Base-by-base conservation (phyloP, 148 eudicot genomes). In the Camellia granthamiana region DNA sequence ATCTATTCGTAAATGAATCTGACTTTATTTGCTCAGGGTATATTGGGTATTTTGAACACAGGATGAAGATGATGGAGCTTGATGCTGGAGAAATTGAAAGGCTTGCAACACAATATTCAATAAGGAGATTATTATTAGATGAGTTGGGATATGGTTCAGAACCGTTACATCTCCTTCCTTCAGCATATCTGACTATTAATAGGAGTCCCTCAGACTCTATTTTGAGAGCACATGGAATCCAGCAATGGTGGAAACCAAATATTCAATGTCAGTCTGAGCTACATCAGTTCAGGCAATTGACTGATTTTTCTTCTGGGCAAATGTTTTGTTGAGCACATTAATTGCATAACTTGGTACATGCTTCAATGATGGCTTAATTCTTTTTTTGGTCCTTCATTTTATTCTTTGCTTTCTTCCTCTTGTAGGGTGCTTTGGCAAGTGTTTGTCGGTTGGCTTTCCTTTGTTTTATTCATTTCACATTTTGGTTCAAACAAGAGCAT, bases 221-320 rank as follows among this genome's bases (percentile, higher is more conserved):
- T 86, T 93, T 23, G 88, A 80, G 83, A 67, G 92, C 86, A 78
- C 97, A 91, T 84, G 94, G 93, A 55, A 81, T 93, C 38, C 83
- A 82, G 70, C 97, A 93, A 49, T 93, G 97, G 97, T 93, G 97
- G 95, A 84, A 85, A 64, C 88, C 86, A 38, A 80, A 83, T 83
- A 46, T 80, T 58, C 63, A 74, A 14, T 84, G 80, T 5, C 78
- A 88, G 5, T 85, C 73, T 65, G 89, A 90, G 73, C 77, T 85
- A 23, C 86, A 90, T 85, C 88, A 87, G 66, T 84, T 80, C 41
- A 77, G 54, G 79, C 78, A 49, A 81, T 16, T 49, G 41, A 74
- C 38, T 54, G 61, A 23, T 73, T 54, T 74, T n/a, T 7, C 42
- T 38, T 0, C 16, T 21, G 58, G 55, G 75, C 5, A 14, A 51